These are phyloP conservation scores for Lasiosphaeria hispida DNA, from an alignment of 495 filamentous ascomycete genomes.

Conservation along the genomic window DNA sequence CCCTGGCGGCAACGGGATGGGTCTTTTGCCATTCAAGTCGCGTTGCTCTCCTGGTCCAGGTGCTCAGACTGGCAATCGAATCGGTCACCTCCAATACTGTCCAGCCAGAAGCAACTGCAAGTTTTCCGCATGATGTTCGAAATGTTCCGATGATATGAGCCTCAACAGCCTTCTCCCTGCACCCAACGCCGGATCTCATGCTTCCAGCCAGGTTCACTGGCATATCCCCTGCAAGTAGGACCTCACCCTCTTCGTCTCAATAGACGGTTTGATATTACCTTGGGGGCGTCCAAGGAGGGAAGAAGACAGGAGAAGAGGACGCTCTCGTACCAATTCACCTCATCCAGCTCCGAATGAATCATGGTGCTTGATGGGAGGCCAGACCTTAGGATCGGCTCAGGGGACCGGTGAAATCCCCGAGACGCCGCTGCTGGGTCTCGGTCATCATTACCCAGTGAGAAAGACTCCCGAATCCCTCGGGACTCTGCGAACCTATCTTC, in stretches of 20 bases:
- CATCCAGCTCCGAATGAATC: not conserved
- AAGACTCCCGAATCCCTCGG: not conserved
- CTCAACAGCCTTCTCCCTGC: not conserved
- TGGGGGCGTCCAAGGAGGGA: too few species aligned
- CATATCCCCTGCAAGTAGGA: not conserved
- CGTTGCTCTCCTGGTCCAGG: too few species aligned
- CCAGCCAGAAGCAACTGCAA: too few species aligned
- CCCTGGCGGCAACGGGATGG: too few species aligned
- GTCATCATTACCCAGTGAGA: not conserved
- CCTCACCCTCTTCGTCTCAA: too few species aligned
- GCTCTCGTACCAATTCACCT: too few species aligned
- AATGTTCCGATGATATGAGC: conserved; percentile 3
- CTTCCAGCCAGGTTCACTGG: not conserved
- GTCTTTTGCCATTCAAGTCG: too few species aligned
- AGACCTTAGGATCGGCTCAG: not conserved
- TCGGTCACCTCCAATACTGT: too few species aligned
- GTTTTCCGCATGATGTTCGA: not conserved
- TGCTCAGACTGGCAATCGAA: too few species aligned
- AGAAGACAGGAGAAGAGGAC: too few species aligned
- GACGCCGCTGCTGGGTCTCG: not conserved
- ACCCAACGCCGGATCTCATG: too few species aligned
- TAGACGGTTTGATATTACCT: too few species aligned
- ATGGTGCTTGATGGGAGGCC: not conserved
- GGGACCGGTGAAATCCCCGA: conserved; percentile 2
- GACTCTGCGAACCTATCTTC: conserved; percentile 3